Percentiles rank a stretch among this genome's conserved stretches.
Conservation (phyloP, 2,329 filamentous ascomycete genomes). For the Colletotrichum cereale region DNA sequence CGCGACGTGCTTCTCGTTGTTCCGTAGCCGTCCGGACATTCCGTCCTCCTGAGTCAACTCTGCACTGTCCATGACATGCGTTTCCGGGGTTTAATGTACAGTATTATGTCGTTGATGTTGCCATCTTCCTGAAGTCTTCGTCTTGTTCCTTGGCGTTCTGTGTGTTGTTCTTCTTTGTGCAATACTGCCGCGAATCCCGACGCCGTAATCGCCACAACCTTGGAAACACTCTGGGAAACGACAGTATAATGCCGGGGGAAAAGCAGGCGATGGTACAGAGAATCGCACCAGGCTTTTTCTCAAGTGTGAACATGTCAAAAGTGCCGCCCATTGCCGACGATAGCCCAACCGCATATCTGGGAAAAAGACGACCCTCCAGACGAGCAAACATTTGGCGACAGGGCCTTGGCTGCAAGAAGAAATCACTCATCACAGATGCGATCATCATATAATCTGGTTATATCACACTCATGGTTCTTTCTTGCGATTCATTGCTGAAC, state of each 20-base stretch:
- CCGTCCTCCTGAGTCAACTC: neutral
- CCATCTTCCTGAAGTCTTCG: neutral
- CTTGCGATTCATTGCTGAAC: no score
- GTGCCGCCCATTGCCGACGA: slow-evolving; percentile 55
- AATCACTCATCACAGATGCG: slow-evolving; percentile 47
- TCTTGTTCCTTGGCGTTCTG: neutral
- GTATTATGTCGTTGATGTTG: neutral
- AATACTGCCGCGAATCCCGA: neutral
- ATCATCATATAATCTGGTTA: slow-evolving; percentile 55
- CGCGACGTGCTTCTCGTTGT: neutral
- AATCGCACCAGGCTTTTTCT: slow-evolving; percentile 48
- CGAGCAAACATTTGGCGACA: neutral
- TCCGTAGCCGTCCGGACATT: neutral
- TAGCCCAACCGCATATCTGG: slow-evolving; percentile 51
- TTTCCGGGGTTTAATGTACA: neutral
- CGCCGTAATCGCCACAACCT: neutral
- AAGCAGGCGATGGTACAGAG: slow-evolving; percentile 54
- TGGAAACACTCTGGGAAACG: no score
- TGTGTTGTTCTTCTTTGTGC: neutral
- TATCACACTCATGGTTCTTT: no score
- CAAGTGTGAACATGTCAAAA: slow-evolving; percentile 46
- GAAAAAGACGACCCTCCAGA: neutral
- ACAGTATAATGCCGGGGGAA: slow-evolving; percentile 52
- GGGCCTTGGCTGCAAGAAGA: neutral
- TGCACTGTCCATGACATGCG: neutral